These are phyloP conservation scores for Falciphora oryzae DNA, from an alignment of 2,329 filamentous ascomycete genomes.

Conservation along the genomic window DNA sequence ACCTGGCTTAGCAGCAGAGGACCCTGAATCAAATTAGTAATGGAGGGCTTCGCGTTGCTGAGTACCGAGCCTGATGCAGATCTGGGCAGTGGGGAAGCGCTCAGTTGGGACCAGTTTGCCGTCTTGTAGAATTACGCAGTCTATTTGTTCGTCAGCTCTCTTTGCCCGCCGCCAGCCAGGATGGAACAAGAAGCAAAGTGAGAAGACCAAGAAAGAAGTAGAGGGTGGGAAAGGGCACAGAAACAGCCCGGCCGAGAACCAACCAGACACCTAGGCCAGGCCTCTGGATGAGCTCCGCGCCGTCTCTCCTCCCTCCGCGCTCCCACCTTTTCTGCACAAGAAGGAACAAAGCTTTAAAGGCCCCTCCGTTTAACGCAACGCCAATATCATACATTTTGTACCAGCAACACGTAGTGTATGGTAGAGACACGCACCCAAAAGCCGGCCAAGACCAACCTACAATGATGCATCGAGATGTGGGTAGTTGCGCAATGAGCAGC, in stretches of 20 bases:
- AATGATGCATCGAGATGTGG: neutral
- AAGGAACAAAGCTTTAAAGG: neutral
- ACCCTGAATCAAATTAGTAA: no score
- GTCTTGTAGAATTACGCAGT: neutral
- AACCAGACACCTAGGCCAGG: neutral
- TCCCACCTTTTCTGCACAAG: neutral
- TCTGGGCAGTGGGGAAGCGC: neutral
- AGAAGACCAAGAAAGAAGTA: neutral
- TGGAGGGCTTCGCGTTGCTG: no score
- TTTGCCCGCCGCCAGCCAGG: neutral
- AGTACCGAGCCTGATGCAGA: neutral
- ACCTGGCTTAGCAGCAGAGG: no score
- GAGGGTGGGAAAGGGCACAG: neutral
- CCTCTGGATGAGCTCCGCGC: neutral
- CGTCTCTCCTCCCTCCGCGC: neutral
- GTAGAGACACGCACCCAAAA: neutral
- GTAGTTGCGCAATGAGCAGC: constrained; percentile 1
- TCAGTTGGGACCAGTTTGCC: neutral
- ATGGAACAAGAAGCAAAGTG: neutral
- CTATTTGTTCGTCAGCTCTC: neutral
- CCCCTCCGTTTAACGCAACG: constrained; percentile 1
- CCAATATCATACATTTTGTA: neutral
- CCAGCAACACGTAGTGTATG: neutral
- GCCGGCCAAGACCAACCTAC: neutral
- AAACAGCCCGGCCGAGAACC: neutral